These are phyloP conservation scores for Jackrogersella minutella DNA, from an alignment of 495 filamentous ascomycete genomes.

Conservation along the genomic window DNA sequence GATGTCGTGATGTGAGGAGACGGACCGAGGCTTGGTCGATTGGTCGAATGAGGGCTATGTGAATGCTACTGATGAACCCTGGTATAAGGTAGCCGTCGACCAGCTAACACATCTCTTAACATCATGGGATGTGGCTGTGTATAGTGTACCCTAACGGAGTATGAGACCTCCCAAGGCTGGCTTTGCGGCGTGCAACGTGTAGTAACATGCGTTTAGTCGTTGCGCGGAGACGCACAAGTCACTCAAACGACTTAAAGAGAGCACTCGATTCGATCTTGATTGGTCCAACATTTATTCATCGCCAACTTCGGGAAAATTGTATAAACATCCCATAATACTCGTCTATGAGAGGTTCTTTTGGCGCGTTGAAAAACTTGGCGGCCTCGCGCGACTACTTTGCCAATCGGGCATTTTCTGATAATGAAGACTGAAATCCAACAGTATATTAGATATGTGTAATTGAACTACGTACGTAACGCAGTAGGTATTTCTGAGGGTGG, in stretches of 20 bases:
- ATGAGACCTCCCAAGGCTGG: background rate
- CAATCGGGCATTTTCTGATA: constrained; percentile 6
- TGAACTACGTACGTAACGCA: background rate
- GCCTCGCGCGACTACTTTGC: constrained; percentile 11
- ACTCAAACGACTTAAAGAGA: background rate
- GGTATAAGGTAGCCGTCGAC: background rate
- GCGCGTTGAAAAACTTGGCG: constrained; percentile 6
- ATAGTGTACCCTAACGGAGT: background rate
- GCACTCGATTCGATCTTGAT: background rate
- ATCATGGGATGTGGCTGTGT: background rate
- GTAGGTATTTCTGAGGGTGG: background rate
- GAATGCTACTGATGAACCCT: background rate
- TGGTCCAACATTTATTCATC: constrained; percentile 4
- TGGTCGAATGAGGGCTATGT: background rate
- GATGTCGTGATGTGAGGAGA: constrained; percentile 5
- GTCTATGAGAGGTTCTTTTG: constrained; percentile 5
- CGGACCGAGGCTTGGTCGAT: background rate
- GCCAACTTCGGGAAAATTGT: constrained; percentile 3
- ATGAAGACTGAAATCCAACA: background rate
- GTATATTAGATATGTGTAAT: background rate
- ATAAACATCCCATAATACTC: background rate
- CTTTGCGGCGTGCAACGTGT: background rate
- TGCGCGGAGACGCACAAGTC: background rate
- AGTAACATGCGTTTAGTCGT: background rate
- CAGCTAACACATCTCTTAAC: background rate